Evolutionary conservation across 2,329 filamentous ascomycete species (phyloP).

Genomic region (Tolypocladium inflatum): DNA sequence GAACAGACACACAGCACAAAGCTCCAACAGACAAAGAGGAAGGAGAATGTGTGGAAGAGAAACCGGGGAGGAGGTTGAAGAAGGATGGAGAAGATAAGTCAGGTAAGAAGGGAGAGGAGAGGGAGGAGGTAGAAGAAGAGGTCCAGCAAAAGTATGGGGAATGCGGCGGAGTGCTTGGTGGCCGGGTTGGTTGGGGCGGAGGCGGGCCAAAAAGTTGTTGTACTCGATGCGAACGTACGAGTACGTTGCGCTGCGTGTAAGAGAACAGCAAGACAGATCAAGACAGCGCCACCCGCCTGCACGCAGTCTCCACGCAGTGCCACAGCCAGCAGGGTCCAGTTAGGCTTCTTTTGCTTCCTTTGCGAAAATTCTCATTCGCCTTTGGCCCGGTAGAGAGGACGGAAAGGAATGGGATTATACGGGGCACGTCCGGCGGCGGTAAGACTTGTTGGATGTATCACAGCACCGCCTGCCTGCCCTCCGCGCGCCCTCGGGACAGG

Average conservation of each 20-base stretch:
- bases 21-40: neutral
- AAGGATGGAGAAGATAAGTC: neutral
- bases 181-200: constrained; percentile 3
- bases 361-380: neutral
- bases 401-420: neutral
- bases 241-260: neutral
- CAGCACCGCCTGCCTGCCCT: neutral
- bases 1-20: neutral
- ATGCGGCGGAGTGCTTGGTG: neutral
- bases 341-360: neutral
- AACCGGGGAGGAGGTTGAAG: neutral
- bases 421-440: too few species aligned
- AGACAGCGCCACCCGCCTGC: neutral
- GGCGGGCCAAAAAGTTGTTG: constrained; percentile 7
- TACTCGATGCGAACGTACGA: neutral
- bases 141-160: constrained; percentile 2
- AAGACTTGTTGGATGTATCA: neutral
- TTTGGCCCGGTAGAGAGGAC: neutral
- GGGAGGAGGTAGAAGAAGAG: neutral
- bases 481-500: neutral
- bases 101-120: neutral
- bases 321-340: neutral
- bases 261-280: neutral
- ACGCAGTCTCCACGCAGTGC: neutral
- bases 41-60: neutral